Conservation (phyloP, 805 yeast species). For the Candida ovalis region DNA sequence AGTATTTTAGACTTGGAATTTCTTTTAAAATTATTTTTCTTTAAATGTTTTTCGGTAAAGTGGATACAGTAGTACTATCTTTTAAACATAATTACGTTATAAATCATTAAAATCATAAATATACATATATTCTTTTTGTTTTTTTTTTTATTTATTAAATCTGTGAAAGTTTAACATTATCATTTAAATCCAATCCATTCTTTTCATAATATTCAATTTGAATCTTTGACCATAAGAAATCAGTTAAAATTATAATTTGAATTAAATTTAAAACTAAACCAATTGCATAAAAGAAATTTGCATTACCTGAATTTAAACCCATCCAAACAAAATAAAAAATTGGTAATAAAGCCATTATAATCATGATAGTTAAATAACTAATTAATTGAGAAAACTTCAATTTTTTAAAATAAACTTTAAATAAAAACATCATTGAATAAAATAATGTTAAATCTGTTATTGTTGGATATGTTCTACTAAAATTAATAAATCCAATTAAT, state of each 20-base stretch:
- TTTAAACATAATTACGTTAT: too few relatives aligned
- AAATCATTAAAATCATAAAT: too few relatives aligned
- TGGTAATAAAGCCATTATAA: conserved; percentile 63
- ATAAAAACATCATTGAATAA: conserved; percentile 29
- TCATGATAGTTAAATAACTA: conserved; percentile 23
- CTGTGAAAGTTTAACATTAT: conserved; percentile 47
- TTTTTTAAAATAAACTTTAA: conserved; percentile 24
- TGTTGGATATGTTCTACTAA: conserved; percentile 84
- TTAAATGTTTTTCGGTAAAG: too few relatives aligned
- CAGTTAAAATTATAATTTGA: conserved; percentile 63
- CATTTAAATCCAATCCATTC: conserved; percentile 38
- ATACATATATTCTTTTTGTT: not conserved
- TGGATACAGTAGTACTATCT: too few relatives aligned
- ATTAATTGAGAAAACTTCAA: conserved; percentile 29
- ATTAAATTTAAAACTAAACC: conserved; percentile 76
- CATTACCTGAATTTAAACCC: conserved; percentile 88
- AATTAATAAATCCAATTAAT: conserved; percentile 40
- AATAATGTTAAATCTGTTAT: conserved; percentile 63
- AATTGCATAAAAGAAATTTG: conserved; percentile 94
- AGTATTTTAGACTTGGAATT: too few relatives aligned
- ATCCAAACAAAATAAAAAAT: conserved; percentile 94
- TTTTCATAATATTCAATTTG: conserved; percentile 54
- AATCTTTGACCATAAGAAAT: conserved; percentile 77
- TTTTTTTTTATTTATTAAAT: conserved; percentile 22
- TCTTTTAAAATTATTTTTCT: too few relatives aligned